Percentiles rank a stretch among this genome's conserved stretches.
Evolutionary conservation across 164 flowering plant species (phyloP).

Genomic region (Vitis labrusca): DNA sequence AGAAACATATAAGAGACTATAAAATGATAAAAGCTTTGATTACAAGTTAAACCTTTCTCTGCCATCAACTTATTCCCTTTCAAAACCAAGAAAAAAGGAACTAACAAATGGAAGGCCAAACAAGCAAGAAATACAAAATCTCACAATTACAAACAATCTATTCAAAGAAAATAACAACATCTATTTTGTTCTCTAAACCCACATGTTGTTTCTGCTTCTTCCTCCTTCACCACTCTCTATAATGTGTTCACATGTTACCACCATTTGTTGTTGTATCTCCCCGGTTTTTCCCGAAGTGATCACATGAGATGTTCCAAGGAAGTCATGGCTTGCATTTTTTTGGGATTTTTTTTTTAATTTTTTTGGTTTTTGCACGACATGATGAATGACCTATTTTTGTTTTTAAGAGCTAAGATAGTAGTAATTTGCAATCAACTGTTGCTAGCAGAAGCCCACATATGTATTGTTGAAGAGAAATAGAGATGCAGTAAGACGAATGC

Average conservation of each 20-base stretch:
- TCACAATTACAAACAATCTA: constrained; percentile 24
- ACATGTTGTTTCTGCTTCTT: constrained; percentile 8
- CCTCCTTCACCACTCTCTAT: constrained; percentile 4
- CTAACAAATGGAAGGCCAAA: constrained; percentile 7
- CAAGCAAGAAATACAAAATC: constrained; percentile 11
- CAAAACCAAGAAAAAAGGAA: constrained; percentile 3
- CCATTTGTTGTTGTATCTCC: not conserved
- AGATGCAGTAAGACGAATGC: constrained; percentile 12
- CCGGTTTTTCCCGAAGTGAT: not conserved
- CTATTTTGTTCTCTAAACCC: constrained; percentile 1
- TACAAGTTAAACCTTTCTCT: constrained; percentile 10
- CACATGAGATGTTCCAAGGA: not conserved
- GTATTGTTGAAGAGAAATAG: constrained; percentile 17
- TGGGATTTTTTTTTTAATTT: no score
- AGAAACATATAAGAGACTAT: not conserved
- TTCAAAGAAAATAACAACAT: constrained; percentile 6
- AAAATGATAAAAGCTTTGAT: constrained; percentile 10
- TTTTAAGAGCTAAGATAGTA: constrained; percentile 13
- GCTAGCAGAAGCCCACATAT: constrained; percentile 14
- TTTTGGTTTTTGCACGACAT: constrained; percentile 5
- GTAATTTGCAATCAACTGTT: constrained; percentile 15
- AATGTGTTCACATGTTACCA: not conserved
- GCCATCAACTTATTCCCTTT: constrained; percentile 11
- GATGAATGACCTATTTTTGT: constrained; percentile 22
- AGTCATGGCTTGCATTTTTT: not conserved